Base-by-base conservation (phyloP, 2,329 filamentous ascomycete genomes). In the Didymella keratinophila region DNA sequence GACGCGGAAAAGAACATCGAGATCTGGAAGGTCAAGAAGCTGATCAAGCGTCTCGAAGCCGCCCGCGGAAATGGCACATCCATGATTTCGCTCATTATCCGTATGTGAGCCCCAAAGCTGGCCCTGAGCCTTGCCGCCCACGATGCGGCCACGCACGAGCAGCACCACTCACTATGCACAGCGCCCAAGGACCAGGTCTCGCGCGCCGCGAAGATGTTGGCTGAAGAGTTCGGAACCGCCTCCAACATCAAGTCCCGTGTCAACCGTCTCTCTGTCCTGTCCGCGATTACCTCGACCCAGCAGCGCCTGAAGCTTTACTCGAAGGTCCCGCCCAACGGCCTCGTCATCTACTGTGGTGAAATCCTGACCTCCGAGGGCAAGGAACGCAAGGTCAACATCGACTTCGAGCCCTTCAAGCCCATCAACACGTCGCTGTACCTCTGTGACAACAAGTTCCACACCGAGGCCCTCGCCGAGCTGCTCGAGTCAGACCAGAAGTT, bases 391-490 rank as follows among this genome's bases (percentile, higher is more conserved):
- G 96, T 99, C 84, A 99, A 99, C 81, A 99, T 99, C 78, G 96
- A 99, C 78, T 99, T 99, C 78, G 95, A 99, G 82, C 95, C 95
- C 30, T 99, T 99, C 86, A 99, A 99, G 86, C 95, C 95, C 61
- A 99, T 99, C 87, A 99, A 99, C 81, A 99, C 95, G 34, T 99
- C 96, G 43, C 87, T 99, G 45, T 99, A 99, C 79, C 91, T 99
- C 61, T 99, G 95, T 83, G 95, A 99, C 87, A 99, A 99, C 86
- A 99, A 99, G 78, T 99, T 99, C 81, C 95, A 99, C 78, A 99
- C 95, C 57, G 95, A 99, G 81, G 94, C 95, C 18, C 83, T 99
- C 67, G 95, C 93, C 67, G 95, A 99, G 83, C 87, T 99, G 73
- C 89, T 99, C 67, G 95, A 99, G 82, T 97, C 94, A 18, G 95